These are phyloP conservation scores for Psidium guajava DNA, from an alignment of 345 rosid species.

Conservation along the genomic window DNA sequence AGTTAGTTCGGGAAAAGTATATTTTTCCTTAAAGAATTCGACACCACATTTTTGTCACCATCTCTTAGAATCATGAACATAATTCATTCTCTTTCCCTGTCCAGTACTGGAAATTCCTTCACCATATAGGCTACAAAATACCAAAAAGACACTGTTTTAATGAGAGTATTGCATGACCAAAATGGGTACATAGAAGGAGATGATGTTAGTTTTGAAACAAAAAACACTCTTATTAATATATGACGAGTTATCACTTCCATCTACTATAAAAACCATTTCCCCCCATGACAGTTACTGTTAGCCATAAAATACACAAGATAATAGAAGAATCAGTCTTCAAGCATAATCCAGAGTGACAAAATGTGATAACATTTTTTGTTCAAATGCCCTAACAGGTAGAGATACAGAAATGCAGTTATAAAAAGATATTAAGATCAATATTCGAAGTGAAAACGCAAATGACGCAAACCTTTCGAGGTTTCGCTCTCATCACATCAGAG, in stretches of 20 bases:
- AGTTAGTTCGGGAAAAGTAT: not conserved
- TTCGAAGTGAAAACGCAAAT: not conserved
- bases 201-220: not conserved
- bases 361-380: not conserved
- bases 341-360: not conserved
- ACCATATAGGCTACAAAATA: not conserved
- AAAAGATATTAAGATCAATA: not conserved
- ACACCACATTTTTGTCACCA: not conserved
- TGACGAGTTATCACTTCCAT: not conserved
- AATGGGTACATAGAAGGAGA: not conserved
- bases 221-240: not conserved
- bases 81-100: not conserved
- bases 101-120: not conserved
- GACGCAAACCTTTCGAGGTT: conserved; percentile 89
- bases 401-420: not conserved
- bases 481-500: conserved; percentile 90
- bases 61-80: not conserved
- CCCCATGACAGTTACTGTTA: not conserved
- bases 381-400: not conserved
- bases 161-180: not conserved
- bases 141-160: not conserved
- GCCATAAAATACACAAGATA: not conserved
- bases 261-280: not conserved
- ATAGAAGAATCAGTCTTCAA: not conserved
- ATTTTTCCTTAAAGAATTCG: not conserved